phyloP scores from a whole-genome alignment of 257 asterid species.

The Scutellaria galericulata region DNA sequence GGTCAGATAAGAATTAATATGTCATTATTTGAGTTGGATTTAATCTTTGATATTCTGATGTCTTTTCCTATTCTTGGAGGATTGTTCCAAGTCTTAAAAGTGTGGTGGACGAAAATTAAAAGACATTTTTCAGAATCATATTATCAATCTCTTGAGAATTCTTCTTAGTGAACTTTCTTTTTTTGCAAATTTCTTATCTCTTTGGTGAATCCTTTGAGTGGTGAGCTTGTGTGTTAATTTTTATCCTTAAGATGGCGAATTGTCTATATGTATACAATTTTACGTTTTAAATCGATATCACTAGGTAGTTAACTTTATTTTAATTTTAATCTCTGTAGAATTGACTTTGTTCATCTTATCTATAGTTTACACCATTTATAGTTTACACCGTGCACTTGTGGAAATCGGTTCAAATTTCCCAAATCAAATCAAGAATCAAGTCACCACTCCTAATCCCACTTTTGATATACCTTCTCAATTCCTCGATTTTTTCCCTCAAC shows the following conservation, averaged over 20 bases:
- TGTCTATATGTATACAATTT: too few relatives aligned
- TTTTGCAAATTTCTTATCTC: constrained; percentile 1
- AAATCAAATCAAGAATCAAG: too few relatives aligned
- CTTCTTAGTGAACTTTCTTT: not conserved
- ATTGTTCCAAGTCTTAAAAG: not conserved
- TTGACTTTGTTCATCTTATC: too few relatives aligned
- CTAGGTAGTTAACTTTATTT: too few relatives aligned
- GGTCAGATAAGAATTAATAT: not conserved
- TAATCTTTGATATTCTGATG: not conserved
- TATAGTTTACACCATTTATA: too few relatives aligned
- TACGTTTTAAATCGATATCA: too few relatives aligned
- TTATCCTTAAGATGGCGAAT: not conserved
- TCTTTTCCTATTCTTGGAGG: constrained; percentile 17
- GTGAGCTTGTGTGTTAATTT: not conserved
- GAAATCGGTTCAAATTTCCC: too few relatives aligned
- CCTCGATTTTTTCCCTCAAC: too few relatives aligned
- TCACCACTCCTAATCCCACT: too few relatives aligned
- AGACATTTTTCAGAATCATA: not conserved
- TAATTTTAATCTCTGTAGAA: too few relatives aligned
- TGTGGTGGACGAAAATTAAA: not conserved
- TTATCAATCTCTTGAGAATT: not conserved
- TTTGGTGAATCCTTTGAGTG: not conserved
- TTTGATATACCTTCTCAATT: too few relatives aligned
- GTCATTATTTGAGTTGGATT: not conserved
- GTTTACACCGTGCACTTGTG: too few relatives aligned